phyloP scores from a whole-genome alignment of 306 rosid genomes.

The Lablab purpureus region DNA sequence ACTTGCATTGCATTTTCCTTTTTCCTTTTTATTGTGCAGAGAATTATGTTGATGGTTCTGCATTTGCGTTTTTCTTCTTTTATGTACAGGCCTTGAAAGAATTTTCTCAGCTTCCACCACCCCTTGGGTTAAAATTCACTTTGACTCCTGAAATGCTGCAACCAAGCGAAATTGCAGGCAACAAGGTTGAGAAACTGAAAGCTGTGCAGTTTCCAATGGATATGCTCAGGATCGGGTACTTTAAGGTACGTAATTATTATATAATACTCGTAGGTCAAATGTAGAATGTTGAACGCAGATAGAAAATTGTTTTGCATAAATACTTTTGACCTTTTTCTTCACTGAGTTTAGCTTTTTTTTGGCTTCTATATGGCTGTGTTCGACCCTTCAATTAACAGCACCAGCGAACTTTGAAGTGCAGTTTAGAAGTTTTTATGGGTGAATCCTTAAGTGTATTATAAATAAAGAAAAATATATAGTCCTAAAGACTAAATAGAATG shows the following conservation, averaged over 20 bases:
- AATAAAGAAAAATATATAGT: too few species aligned
- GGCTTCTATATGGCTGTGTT: neutral
- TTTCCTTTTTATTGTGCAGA: neutral
- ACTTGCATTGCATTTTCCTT: neutral
- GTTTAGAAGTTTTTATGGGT: too few species aligned
- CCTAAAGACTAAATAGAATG: too few species aligned
- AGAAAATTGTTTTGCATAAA: neutral
- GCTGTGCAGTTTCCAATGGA: slow-evolving; percentile 20
- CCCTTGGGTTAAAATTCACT: neutral
- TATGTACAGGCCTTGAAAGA: neutral
- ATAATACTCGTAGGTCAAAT: neutral
- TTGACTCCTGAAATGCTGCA: slow-evolving; percentile 20
- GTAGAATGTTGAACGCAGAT: neutral
- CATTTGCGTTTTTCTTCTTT: neutral
- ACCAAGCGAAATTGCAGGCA: neutral
- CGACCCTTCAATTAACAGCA: neutral
- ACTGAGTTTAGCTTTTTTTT: neutral
- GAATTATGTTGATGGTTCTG: neutral
- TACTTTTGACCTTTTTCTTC: neutral
- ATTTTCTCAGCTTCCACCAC: slow-evolving; percentile 17
- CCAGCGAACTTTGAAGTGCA: too few species aligned
- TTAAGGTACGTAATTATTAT: neutral
- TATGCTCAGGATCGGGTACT: slow-evolving; percentile 14
- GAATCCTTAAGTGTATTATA: too few species aligned
- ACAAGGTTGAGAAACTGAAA: slow-evolving; percentile 19